Evolutionary conservation across 805 yeast species (phyloP), one percentile per base, ranked within the genome.

Genomic region (Ogataea ganodermae): DNA sequence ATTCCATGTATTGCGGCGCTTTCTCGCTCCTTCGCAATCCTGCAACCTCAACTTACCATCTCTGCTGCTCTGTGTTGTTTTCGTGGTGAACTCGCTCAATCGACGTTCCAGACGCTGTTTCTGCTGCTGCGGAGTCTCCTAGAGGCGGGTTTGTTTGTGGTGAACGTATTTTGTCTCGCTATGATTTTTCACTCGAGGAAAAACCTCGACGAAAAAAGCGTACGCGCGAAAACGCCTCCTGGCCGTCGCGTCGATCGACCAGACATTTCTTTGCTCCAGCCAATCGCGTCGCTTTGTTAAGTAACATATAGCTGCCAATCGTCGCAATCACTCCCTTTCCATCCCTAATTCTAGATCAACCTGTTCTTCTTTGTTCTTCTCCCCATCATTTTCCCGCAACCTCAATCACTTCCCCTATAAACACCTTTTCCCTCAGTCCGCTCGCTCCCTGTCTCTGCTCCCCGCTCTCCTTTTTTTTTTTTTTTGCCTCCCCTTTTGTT

Each of bases 31-130:
- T n/a, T n/a, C n/a, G n/a, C n/a, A n/a, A n/a, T n/a, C n/a, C n/a
- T n/a, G n/a, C n/a, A n/a, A n/a, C n/a, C 40, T 35, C 39, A 9
- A 38, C 42, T 38, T 13, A 38, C 42, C 42, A 38, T 38, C 27
- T 38, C 12, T 23, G 17, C 18, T 32, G 21, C 10, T 14, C 8
- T 8, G 35, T 32, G 18, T 14, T 32, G 17, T 32, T 32, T 28
- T 32, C 10, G 35, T 8, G 17, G 20, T 10, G 14, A 27, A 27
- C 31, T 17, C 23, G 23, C 23, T 33, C 23, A 10, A 33, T 33
- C 23, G 36, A 33, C 36, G 36, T 33, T 33, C 36, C 36, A 33
- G 36, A 33, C 36, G 36, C 23, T 33, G 36, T 33, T 33, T n/a
- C 33, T 30, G 30, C 33, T 30, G 33, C 33, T 16, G 30, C 12